Base-by-base conservation (phyloP, 148 eudicot species). In the Talinum fruticosum region DNA sequence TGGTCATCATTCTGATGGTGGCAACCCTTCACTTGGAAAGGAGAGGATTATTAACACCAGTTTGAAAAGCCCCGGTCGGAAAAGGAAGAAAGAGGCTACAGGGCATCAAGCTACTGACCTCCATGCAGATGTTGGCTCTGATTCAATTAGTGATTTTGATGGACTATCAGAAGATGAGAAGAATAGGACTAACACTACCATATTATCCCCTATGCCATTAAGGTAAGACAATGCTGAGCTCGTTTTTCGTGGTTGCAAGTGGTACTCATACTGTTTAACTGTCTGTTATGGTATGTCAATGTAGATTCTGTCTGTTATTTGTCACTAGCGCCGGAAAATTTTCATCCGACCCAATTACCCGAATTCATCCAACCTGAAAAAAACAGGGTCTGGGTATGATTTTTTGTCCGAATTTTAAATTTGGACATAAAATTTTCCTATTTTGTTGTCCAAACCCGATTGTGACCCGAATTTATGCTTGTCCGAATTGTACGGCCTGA, bases 81-180 rank as follows among this genome's bases (percentile, higher is more conserved):
- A 69, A 77, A 78, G 18, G 45, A 44, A 74, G 23, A 59, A 75
- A 51, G 51, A 80, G 59, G 28, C 8, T 72, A 44, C 69, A 71
- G 57, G 32, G 44, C 81, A 35, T 76, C 76, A 65, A 65, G 64
- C 68, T 69, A 29, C 66, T 61, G 73, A 80, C 75, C 61, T 47
- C 78, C 64, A 66, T 24, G 71, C 18, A 45, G 79, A 62, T 74
- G 71, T 71, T 72, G 44, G 76, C 26, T 66, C 69, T 72, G 75
- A 65, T 57, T 70, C 79, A 75, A 71, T 76, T 65, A 33, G 69
- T 71, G 72, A 84, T 54, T 79, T 66, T 54, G 85, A 78, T 74
- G 86, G 51, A 81, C 68, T 44, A 51, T 80, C 75, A 49, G 84
- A 78, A 80, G 86, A 83, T 76, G 86, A 83, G 75, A 74, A 76